Conservation (phyloP, 2,329 filamentous ascomycete species). For the Rugonectria rugulosa region DNA sequence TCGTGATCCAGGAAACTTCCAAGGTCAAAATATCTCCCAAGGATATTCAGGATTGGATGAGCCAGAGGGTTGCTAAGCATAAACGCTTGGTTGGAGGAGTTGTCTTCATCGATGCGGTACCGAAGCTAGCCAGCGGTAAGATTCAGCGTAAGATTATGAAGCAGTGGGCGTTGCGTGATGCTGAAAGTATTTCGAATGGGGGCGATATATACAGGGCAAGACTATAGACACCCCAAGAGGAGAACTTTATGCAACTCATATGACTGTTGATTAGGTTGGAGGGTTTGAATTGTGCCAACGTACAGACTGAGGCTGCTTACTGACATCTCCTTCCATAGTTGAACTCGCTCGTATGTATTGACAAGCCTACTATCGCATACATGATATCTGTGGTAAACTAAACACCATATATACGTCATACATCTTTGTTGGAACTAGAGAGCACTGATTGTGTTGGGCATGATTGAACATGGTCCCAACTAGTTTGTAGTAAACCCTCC, state of each 20-base stretch:
- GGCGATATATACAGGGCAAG: conserved; percentile 24
- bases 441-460: too few relatives aligned
- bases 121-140: conserved; percentile 65
- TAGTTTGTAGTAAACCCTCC: conserved; percentile 51
- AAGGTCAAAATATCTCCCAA: conserved; percentile 54
- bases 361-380: too few relatives aligned
- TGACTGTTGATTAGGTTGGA: too few relatives aligned
- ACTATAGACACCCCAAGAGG: not conserved
- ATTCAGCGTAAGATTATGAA: conserved; percentile 63
- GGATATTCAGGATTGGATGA: conserved; percentile 60
- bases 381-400: too few relatives aligned
- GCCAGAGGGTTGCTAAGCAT: conserved; percentile 57
- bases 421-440: too few relatives aligned
- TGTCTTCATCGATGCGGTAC: conserved; percentile 63
- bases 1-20: conserved; percentile 55
- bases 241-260: not conserved
- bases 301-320: too few relatives aligned
- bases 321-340: too few relatives aligned
- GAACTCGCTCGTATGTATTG: too few relatives aligned
- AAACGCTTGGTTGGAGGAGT: conserved; percentile 61
- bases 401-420: too few relatives aligned
- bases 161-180: conserved; percentile 65
- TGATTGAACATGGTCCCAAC: too few relatives aligned
- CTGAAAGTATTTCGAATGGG: conserved; percentile 39
- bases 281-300: too few relatives aligned